A percentile compares a stretch with the other conserved stretches of the same genome.
phyloP scores from a whole-genome alignment of 495 filamentous ascomycete species.

The Hypomontagnella monticulosa region DNA sequence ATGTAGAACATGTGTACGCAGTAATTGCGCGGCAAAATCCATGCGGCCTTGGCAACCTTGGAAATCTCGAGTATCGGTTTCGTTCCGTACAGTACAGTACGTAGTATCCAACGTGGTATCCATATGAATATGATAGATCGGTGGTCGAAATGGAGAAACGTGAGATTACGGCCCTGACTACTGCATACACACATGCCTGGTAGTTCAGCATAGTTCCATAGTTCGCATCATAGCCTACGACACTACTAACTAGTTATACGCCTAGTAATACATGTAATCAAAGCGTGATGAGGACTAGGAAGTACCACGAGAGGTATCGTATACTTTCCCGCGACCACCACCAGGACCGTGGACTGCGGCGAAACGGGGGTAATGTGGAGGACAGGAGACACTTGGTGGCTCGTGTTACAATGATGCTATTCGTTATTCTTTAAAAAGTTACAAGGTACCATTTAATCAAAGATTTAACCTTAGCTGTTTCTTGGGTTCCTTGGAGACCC shows the following conservation, averaged over 20 bases:
- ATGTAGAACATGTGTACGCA: slow-evolving; percentile 37
- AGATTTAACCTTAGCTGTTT: slow-evolving; percentile 30
- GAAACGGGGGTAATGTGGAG: slow-evolving; percentile 40
- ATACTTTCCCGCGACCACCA: slow-evolving; percentile 31
- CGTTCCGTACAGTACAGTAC: slow-evolving; percentile 9
- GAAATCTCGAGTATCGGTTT: not conserved
- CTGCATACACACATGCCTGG: slow-evolving; percentile 11
- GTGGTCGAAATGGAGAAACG: slow-evolving; percentile 30
- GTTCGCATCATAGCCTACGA: slow-evolving; percentile 16
- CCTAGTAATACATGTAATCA: slow-evolving; percentile 25
- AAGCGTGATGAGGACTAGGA: slow-evolving; percentile 4
- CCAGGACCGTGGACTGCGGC: slow-evolving; percentile 29
- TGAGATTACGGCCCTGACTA: slow-evolving; percentile 36
- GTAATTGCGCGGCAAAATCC: slow-evolving; percentile 45
- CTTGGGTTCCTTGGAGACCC: slow-evolving; percentile 37
- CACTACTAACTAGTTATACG: not conserved
- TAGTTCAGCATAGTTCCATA: slow-evolving; percentile 26
- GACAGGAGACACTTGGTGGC: slow-evolving; percentile 21
- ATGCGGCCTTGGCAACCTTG: slow-evolving; percentile 36
- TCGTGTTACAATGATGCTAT: slow-evolving; percentile 28
- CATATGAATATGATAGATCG: slow-evolving; percentile 25
- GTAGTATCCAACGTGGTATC: not conserved
- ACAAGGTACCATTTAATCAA: slow-evolving; percentile 36
- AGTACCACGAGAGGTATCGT: slow-evolving; percentile 34
- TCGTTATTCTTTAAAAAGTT: slow-evolving; percentile 20